phyloP scores from a whole-genome alignment of 2,329 filamentous ascomycete genomes.

The Trichoderma cornu-damae region DNA sequence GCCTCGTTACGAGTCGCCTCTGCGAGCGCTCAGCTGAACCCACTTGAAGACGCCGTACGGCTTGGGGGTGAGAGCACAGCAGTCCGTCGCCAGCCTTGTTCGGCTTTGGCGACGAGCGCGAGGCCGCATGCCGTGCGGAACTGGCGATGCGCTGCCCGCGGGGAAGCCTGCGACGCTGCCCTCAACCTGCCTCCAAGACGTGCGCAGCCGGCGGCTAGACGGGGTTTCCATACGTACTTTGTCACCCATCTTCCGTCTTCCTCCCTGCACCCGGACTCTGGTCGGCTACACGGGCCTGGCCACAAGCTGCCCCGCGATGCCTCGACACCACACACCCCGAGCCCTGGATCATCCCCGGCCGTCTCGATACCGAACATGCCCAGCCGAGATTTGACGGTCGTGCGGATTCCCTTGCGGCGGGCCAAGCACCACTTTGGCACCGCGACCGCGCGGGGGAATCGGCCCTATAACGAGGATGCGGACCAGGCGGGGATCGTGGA shows the following conservation, averaged over 20 bases:
- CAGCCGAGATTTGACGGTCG: slow-evolving; percentile 78
- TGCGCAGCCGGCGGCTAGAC: slow-evolving; percentile 29
- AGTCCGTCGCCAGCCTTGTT: not conserved
- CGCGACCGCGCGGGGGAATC: slow-evolving; percentile 69
- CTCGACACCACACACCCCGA: slow-evolving; percentile 68
- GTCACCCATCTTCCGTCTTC: slow-evolving; percentile 92
- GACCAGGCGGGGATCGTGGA: slow-evolving; percentile 93
- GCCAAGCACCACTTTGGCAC: slow-evolving; percentile 96
- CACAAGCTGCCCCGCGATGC: slow-evolving; percentile 84
- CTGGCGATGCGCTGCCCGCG: slow-evolving; percentile 16
- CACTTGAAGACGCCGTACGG: not conserved
- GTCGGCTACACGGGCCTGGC: slow-evolving; percentile 57
- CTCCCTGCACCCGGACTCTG: slow-evolving; percentile 83
- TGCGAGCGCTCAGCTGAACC: not conserved
- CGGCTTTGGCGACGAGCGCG: not conserved
- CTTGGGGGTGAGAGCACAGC: not conserved
- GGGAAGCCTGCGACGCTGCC: slow-evolving; percentile 4
- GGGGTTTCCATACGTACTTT: slow-evolving; percentile 89
- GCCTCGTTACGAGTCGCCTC: slow-evolving; percentile 6
- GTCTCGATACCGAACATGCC: slow-evolving; percentile 56
- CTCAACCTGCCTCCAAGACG: slow-evolving; percentile 1
- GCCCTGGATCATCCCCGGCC: slow-evolving; percentile 49
- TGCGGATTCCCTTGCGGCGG: slow-evolving; percentile 85
- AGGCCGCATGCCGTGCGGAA: not conserved
- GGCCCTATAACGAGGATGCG: slow-evolving; percentile 87